Evolutionary conservation across 352 stramenopile species (phyloP).

Genomic region (Phytopythium montanum): DNA sequence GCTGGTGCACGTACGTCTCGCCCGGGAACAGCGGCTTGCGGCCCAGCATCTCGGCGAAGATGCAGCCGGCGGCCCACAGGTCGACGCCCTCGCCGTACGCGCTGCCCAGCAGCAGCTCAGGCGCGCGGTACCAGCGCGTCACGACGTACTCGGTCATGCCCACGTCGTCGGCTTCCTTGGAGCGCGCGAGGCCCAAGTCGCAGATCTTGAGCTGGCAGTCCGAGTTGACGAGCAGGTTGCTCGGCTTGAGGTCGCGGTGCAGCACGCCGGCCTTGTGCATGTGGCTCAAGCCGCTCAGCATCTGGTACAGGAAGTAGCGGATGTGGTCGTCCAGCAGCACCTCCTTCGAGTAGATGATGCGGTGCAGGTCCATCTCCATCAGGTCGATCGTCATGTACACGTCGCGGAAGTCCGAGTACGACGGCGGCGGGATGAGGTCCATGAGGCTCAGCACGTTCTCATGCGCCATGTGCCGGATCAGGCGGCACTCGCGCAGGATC

Average conservation of each 20-base stretch:
- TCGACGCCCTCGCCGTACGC: conserved; percentile 84
- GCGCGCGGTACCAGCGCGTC: conserved; percentile 86
- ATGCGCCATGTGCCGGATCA: conserved; percentile 85
- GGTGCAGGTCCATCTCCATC: conserved; percentile 92
- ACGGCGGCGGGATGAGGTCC: conserved; percentile 80
- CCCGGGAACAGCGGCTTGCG: conserved; percentile 84
- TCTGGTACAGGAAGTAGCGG: conserved; percentile 93
- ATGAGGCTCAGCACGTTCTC: conserved; percentile 85
- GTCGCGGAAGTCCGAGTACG: conserved; percentile 82
- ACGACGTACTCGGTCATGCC: conserved; percentile 93
- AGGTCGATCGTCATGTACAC: conserved; percentile 91
- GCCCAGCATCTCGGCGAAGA: conserved; percentile 87
- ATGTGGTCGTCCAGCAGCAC: conserved; percentile 91
- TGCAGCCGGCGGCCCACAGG: conserved; percentile 83
- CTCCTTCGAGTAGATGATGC: conserved; percentile 93
- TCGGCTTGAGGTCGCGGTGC: conserved; percentile 85
- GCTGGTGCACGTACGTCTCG: conserved; percentile 84
- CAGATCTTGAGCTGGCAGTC: conserved; percentile 97
- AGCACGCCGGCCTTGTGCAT: conserved; percentile 86
- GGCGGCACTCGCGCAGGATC: conserved; percentile 78
- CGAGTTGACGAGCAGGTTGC: conserved; percentile 87
- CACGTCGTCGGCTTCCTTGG: conserved; percentile 78
- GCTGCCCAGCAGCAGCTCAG: conserved; percentile 81
- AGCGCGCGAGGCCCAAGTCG: conserved; percentile 93
- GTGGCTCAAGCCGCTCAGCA: conserved; percentile 84